Evolutionary conservation across 805 yeast species (phyloP).

Genomic region (Citeromyces nyonsensis): DNA sequence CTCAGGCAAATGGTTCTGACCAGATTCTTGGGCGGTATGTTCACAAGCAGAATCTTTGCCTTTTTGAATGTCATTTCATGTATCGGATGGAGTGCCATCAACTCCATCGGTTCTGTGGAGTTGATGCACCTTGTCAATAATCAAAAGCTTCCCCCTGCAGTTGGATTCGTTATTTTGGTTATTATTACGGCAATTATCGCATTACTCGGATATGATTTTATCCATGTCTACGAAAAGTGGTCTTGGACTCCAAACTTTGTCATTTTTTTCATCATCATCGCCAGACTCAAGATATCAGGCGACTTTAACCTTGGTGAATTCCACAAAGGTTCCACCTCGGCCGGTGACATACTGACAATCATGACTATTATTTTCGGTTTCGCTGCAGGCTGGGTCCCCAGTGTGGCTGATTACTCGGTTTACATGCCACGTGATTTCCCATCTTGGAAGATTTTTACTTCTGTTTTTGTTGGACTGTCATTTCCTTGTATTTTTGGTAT

Average conservation of each 20-base stretch:
- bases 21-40: slow-evolving; percentile 63
- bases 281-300: slow-evolving; percentile 52
- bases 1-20: slow-evolving; percentile 79
- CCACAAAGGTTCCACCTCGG: slow-evolving; percentile 48
- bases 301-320: slow-evolving; percentile 41
- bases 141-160: slow-evolving; percentile 70
- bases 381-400: slow-evolving; percentile 91
- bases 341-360: slow-evolving; percentile 63
- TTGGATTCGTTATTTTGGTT: slow-evolving; percentile 66
- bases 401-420: slow-evolving; percentile 83
- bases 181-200: slow-evolving; percentile 56
- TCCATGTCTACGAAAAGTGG: slow-evolving; percentile 73
- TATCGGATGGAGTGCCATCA: slow-evolving; percentile 93
- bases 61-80: slow-evolving; percentile 70
- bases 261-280: slow-evolving; percentile 65
- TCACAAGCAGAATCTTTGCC: slow-evolving; percentile 63
- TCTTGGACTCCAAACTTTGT: slow-evolving; percentile 76
- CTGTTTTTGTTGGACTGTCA: slow-evolving; percentile 47
- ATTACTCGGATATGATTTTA: slow-evolving; percentile 71
- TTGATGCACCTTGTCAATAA: slow-evolving; percentile 62
- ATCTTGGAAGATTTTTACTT: slow-evolving; percentile 42
- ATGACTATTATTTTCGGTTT: slow-evolving; percentile 80
- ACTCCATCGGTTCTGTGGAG: slow-evolving; percentile 82
- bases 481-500: slow-evolving; percentile 59
- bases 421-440: slow-evolving; percentile 62